Evolutionary conservation across 495 filamentous ascomycete genomes (phyloP), one percentile per base, ranked within the genome.

Genomic region (Lasiosphaeris hirsuta): DNA sequence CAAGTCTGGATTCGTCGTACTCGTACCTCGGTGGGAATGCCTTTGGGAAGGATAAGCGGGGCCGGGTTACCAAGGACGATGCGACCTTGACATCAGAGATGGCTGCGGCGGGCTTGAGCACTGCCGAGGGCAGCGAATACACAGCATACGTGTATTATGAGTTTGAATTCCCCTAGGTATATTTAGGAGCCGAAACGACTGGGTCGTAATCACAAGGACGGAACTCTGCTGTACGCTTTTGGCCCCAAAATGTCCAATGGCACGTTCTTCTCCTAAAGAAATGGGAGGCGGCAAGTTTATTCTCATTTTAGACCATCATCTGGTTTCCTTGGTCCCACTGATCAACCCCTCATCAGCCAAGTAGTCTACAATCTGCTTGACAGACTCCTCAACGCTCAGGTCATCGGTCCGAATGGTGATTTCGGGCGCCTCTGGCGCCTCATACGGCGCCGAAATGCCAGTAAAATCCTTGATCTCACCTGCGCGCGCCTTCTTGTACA

Each of bases 401-500:
- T 90, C 79, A 54, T 87, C 82, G 38, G 87, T 93, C 72, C 81
- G 78, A 61, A 98, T 86, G 61, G 85, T 84, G 59, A 97, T 86
- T 81, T 98, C 94, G 8, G 94, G 84, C 56, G 83, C 81, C 71
- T 85, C 84, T 17, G 94, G 95, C 45, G 82, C 88, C 82, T 98
- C 94, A 73, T 98, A 98, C 4, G 94, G 94, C 33, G 92, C 90
- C 49, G 82, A 86, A 58, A 98, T 90, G 9, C 94, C 95, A 10
- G 94, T 98, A 68, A 98, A 98, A 62, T 97, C 92, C 78, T 93
- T 93, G 68, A 97, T 96, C 68, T 93, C 82, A 11, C 94, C 94
- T 48, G 86, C 86, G 14, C 92, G 79, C 6, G 94, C 94, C 84
- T 96, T 96, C 84, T 95, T 95, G 70, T 98, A 98, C 55, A 98